Evolutionary conservation across 164 flowering plant genomes (phyloP).

Genomic region (Dillenia turbinata): DNA sequence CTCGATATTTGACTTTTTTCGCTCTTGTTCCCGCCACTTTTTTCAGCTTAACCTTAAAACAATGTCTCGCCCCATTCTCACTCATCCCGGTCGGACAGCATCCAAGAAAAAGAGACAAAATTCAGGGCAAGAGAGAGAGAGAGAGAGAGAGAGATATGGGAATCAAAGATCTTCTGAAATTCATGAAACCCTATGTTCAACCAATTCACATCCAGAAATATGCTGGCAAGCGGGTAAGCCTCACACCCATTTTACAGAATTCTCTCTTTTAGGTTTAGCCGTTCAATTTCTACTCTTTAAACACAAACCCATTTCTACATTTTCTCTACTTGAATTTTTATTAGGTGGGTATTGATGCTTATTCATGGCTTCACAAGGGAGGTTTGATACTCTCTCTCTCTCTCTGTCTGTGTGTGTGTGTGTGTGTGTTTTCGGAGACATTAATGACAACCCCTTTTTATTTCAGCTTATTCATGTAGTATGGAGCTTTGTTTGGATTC

Average conservation of each 20-base stretch:
- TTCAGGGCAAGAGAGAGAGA: no score
- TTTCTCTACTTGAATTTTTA: background rate
- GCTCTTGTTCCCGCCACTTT: no score
- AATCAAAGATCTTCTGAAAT: slow-evolving; percentile 71
- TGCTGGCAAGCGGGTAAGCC: slow-evolving; percentile 59
- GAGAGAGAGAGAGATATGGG: slow-evolving; percentile 43
- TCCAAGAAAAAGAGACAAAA: no score
- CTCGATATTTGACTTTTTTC: no score
- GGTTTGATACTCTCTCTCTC: slow-evolving; percentile 31
- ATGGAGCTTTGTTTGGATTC: slow-evolving; percentile 69
- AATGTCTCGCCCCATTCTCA: no score
- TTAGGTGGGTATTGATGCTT: slow-evolving; percentile 92
- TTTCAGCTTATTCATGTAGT: slow-evolving; percentile 83
- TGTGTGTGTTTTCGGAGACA: background rate
- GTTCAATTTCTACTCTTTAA: background rate
- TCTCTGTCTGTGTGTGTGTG: background rate
- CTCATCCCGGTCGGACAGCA: no score
- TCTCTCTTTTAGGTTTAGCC: background rate
- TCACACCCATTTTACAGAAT: background rate
- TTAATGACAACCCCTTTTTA: background rate
- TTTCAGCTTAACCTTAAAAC: no score
- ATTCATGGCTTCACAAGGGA: slow-evolving; percentile 95
- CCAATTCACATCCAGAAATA: slow-evolving; percentile 68
- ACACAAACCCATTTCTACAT: background rate
- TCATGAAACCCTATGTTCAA: slow-evolving; percentile 71